Conservation (phyloP, 73 alveolate species). For the Uronychia binucleata region DNA sequence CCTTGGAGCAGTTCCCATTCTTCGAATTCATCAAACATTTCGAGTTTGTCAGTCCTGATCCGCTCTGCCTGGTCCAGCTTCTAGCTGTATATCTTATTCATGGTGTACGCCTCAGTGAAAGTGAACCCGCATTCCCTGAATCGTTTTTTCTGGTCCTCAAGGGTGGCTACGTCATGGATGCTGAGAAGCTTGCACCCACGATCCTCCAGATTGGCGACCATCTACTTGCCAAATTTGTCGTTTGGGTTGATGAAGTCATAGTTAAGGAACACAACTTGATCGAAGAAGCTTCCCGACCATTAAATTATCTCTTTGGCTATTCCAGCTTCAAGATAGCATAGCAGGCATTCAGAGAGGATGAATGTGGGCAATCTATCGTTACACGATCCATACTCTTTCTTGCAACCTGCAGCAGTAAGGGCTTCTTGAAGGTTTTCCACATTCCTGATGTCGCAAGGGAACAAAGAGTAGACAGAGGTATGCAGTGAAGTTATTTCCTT, state of each 20-base stretch:
- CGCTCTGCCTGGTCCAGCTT: slow-evolving; percentile 79
- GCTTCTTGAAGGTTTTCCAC: slow-evolving; percentile 15
- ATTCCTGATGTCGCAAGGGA: slow-evolving; percentile 57
- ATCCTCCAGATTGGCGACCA: slow-evolving; percentile 89
- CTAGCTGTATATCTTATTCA: slow-evolving; percentile 70
- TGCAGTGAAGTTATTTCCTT: background rate
- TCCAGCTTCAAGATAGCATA: slow-evolving; percentile 78
- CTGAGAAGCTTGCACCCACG: slow-evolving; percentile 87
- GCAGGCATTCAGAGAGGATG: slow-evolving; percentile 88
- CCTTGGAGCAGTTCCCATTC: slow-evolving; percentile 89
- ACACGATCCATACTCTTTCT: background rate
- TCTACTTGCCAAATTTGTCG: slow-evolving; percentile 93
- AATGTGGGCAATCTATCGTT: slow-evolving; percentile 67
- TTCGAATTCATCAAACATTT: slow-evolving; percentile 96
- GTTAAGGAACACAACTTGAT: slow-evolving; percentile 59
- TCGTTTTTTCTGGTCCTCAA: slow-evolving; percentile 76
- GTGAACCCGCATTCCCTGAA: slow-evolving; percentile 72
- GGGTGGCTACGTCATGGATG: slow-evolving; percentile 80
- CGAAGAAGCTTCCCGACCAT: slow-evolving; percentile 59
- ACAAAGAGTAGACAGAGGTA: background rate
- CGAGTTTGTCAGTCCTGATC: slow-evolving; percentile 83
- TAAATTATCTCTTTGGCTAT: slow-evolving; percentile 72
- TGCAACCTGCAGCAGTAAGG: slow-evolving; percentile 35
- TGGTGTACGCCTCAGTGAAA: slow-evolving; percentile 67
- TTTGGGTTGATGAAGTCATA: slow-evolving; percentile 95